These are phyloP conservation scores for Paragyromitra xinjiangensis DNA, from an alignment of 495 filamentous ascomycete genomes.

Conservation along the genomic window DNA sequence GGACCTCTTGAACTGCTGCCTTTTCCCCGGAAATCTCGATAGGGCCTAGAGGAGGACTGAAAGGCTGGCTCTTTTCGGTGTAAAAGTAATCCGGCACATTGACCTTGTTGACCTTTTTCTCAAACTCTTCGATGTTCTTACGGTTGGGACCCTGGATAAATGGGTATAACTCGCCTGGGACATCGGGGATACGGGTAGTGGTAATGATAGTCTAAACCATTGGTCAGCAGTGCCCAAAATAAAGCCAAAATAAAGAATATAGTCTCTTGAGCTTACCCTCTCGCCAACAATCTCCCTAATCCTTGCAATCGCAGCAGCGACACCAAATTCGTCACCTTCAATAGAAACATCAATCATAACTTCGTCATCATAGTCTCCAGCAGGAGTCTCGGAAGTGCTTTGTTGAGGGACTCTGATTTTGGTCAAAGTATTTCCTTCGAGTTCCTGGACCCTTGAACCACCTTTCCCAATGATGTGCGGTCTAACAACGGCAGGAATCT, in stretches of 20 bases:
- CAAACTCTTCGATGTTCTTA: conserved; percentile 70
- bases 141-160: conserved; percentile 90
- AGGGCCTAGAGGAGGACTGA: conserved; percentile 53
- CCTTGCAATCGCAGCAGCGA: conserved; percentile 78
- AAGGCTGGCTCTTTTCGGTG: conserved; percentile 50
- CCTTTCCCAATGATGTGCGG: conserved; percentile 89
- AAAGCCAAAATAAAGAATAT: neutral
- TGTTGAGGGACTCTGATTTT: conserved; percentile 85
- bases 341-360: conserved; percentile 82
- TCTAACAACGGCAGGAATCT: conserved; percentile 79
- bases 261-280: conserved; percentile 60
- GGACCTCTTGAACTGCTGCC: conserved; percentile 77
- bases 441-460: conserved; percentile 86
- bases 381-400: conserved; percentile 65
- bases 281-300: conserved; percentile 87
- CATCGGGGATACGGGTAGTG: conserved; percentile 75
- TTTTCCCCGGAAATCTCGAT: conserved; percentile 91
- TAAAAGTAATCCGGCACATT: conserved; percentile 55
- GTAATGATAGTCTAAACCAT: conserved; percentile 69
- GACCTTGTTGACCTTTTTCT: conserved; percentile 61
- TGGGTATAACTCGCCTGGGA: conserved; percentile 92
- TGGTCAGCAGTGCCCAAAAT: conserved; percentile 6
- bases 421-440: conserved; percentile 85
- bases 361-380: conserved; percentile 75
- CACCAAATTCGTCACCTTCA: conserved; percentile 87